Evolutionary conservation across 2,329 filamentous ascomycete species (phyloP).

Genomic region (Huntiella decipiens): DNA sequence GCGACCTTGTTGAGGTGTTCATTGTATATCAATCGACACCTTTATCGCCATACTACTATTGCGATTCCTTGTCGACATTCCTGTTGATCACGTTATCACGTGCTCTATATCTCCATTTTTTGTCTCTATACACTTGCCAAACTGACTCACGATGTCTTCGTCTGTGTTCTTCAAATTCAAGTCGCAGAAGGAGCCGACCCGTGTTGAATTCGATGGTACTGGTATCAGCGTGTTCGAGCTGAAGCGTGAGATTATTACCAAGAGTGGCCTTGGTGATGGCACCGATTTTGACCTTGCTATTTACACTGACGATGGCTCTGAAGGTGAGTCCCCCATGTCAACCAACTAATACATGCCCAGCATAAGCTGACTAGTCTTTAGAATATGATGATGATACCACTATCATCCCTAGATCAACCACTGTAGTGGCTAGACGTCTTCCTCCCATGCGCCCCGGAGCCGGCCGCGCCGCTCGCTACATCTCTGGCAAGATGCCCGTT

Average conservation of each 20-base stretch:
- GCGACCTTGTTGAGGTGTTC: too few relatives aligned
- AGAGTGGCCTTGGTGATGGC: slow-evolving; percentile 84
- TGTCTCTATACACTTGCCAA: neutral
- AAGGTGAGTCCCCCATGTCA: slow-evolving; percentile 41
- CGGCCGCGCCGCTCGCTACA: slow-evolving; percentile 81
- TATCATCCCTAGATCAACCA: slow-evolving; percentile 90
- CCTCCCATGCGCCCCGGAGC: slow-evolving; percentile 72
- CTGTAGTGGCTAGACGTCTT: slow-evolving; percentile 71
- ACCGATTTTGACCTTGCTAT: slow-evolving; percentile 93
- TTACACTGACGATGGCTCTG: slow-evolving; percentile 76
- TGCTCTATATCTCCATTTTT: neutral
- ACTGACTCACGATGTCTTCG: slow-evolving; percentile 52
- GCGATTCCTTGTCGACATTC: too few relatives aligned
- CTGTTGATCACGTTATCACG: slow-evolving; percentile 1
- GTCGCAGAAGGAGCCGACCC: slow-evolving; percentile 85
- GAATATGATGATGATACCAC: slow-evolving; percentile 96
- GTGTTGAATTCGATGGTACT: slow-evolving; percentile 92
- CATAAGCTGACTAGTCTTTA: slow-evolving; percentile 21
- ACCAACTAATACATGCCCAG: neutral
- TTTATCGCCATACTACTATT: too few relatives aligned
- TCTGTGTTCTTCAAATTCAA: slow-evolving; percentile 99
- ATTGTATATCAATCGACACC: too few relatives aligned
- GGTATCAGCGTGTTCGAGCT: slow-evolving; percentile 96
- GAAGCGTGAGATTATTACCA: slow-evolving; percentile 94
- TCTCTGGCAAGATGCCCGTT: slow-evolving; percentile 78